Conservation (phyloP, 805 yeast genomes). For the Zygosaccharomyces bailii region DNA sequence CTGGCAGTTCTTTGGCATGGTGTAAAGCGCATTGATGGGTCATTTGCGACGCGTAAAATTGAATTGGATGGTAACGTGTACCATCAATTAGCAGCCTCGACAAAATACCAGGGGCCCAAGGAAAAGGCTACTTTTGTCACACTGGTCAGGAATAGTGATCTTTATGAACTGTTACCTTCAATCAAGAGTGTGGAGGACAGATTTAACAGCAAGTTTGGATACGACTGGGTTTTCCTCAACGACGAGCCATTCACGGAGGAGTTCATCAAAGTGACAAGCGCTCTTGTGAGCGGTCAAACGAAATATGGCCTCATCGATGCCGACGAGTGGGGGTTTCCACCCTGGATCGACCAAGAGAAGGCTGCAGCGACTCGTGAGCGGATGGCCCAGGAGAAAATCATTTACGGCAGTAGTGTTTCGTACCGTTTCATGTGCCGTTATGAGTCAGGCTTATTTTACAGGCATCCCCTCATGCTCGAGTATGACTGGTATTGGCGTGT, state of each 20-base stretch:
- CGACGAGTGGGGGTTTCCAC: slow-evolving; percentile 86
- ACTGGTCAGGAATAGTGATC: slow-evolving; percentile 72
- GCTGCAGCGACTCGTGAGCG: slow-evolving; percentile 55
- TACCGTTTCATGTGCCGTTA: slow-evolving; percentile 91
- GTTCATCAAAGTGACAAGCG: slow-evolving; percentile 63
- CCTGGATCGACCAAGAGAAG: slow-evolving; percentile 68
- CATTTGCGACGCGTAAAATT: neutral
- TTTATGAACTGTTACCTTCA: slow-evolving; percentile 57
- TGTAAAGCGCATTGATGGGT: slow-evolving; percentile 8
- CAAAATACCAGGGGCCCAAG: slow-evolving; percentile 33
- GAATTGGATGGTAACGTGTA: neutral
- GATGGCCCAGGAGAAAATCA: slow-evolving; percentile 49
- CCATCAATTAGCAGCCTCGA: neutral
- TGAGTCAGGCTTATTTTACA: slow-evolving; percentile 85
- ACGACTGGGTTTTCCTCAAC: slow-evolving; percentile 94
- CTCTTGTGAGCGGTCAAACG: slow-evolving; percentile 71
- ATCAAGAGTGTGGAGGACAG: slow-evolving; percentile 83
- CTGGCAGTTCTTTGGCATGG: slow-evolving; percentile 19
- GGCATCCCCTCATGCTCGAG: slow-evolving; percentile 68
- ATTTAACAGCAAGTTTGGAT: slow-evolving; percentile 73
- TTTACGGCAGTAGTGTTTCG: slow-evolving; percentile 63
- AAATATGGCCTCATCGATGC: slow-evolving; percentile 77
- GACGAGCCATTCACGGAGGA: slow-evolving; percentile 82
- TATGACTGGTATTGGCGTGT: slow-evolving; percentile 94
- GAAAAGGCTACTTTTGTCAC: slow-evolving; percentile 79